phyloP scores from a whole-genome alignment of 352 stramenopile genomes.

The Pythium coloratum region DNA sequence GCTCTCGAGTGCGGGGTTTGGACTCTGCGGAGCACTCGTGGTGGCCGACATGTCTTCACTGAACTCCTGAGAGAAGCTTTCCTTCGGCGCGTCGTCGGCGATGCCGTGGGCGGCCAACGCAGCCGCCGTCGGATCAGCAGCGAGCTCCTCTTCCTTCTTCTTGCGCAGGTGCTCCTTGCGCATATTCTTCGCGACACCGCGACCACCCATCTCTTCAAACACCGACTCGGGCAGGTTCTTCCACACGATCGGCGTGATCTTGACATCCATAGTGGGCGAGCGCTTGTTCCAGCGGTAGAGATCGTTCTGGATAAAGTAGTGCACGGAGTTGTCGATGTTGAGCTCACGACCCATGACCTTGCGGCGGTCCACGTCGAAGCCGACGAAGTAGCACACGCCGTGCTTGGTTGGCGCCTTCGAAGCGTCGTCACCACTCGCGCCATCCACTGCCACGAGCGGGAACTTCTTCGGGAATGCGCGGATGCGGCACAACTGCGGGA shows the following conservation, averaged over 20 bases:
- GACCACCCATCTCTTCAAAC: constrained; percentile 86
- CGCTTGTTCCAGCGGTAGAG: constrained; percentile 90
- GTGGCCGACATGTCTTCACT: constrained; percentile 44
- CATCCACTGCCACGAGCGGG: constrained; percentile 58
- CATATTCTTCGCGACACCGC: constrained; percentile 46
- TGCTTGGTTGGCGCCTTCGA: constrained; percentile 45
- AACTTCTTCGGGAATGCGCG: constrained; percentile 89
- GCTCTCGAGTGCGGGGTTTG: constrained; percentile 27
- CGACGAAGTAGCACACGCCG: constrained; percentile 84
- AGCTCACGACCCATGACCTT: constrained; percentile 79
- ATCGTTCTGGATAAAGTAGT: constrained; percentile 90
- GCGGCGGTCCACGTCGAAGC: constrained; percentile 80
- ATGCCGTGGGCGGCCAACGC: constrained; percentile 31
- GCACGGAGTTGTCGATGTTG: constrained; percentile 83
- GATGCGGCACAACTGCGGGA: constrained; percentile 72
- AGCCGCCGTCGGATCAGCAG: constrained; percentile 42
- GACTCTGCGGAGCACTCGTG: constrained; percentile 37
- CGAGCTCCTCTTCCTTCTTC: constrained; percentile 86
- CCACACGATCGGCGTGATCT: constrained; percentile 83
- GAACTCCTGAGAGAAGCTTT: constrained; percentile 55
- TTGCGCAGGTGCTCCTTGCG: constrained; percentile 83
- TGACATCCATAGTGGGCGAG: constrained; percentile 82
- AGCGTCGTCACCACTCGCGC: constrained; percentile 25
- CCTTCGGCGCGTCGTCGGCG: constrained; percentile 55
- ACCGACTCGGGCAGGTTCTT: constrained; percentile 83